Evolutionary conservation across 1,139 yeast genomes (phyloP), one percentile per base, ranked within the genome.

Genomic region (Eremothecium cymbalariae): DNA sequence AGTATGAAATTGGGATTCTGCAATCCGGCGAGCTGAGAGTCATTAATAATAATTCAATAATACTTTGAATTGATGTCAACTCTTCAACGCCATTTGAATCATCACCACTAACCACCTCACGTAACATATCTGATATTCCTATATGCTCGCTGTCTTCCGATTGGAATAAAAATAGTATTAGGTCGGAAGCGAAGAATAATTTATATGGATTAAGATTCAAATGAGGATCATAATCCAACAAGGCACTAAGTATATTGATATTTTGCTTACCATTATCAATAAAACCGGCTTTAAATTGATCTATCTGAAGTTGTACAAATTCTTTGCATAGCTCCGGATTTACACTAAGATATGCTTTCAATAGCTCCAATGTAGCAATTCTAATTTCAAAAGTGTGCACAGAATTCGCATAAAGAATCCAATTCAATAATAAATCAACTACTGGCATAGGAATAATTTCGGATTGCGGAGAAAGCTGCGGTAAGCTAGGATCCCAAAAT

Each of bases 331-430:
- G 74, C n/a, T 70, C 77, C 2, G 61, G 53, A 50, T 85, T 88
- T 18, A 73, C 74, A 38, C 70, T 61, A 38, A 86, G 74, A 44
- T 78, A 84, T 0, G 93, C 76, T 36, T 73, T 74, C 28, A 90
- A 58, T 32, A 86, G 72, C 25, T 64, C 60, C 2, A 76, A 68
- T 2, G 95, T 74, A 2, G 85, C 84, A 4, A 77, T 71, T 46
- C 98, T 66, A 5, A 86, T 67, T 41, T 84, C 90, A 57, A 90
- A 90, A 2, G 75, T 63, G 50, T 86, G 95, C 4, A 86, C 83
- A 0, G 95, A 84, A 45, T 83, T 84, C 5, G 79, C 73, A 40
- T 65, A 68, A 9, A 88, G 62, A 20, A 85, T 70, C 97, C 97
- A 90, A 45, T 82, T 79, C 24, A 88, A 55, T 34, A 90, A 64